phyloP scores from a whole-genome alignment of 768 basidiomycete species.

The Suillus bovinus region DNA sequence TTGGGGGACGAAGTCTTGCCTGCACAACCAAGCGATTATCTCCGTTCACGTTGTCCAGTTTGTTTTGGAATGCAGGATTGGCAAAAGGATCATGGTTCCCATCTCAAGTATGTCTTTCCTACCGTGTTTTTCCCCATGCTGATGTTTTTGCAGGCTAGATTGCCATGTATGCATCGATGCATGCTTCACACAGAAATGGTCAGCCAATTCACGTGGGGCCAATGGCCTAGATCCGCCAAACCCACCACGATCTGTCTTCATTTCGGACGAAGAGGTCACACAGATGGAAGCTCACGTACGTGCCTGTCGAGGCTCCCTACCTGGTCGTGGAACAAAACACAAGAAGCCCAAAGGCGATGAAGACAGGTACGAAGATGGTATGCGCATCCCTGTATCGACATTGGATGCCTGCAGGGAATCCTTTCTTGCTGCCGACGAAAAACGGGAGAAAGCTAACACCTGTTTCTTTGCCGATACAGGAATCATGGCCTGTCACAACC shows the following conservation, averaged over 20 bases:
- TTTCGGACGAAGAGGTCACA: not conserved
- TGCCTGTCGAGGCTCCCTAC: not conserved
- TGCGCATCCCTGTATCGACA: conserved; percentile 27
- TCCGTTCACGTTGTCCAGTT: not conserved
- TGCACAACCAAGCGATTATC: not conserved
- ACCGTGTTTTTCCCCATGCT: not conserved
- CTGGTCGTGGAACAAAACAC: not conserved
- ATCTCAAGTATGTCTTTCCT: not conserved
- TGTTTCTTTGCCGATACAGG: not conserved
- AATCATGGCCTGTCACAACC: conserved; percentile 11
- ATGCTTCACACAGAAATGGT: too few relatives aligned
- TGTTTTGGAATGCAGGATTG: not conserved
- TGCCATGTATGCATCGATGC: not conserved
- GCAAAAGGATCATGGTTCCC: not conserved
- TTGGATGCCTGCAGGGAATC: conserved; percentile 33
- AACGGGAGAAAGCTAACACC: conserved; percentile 16
- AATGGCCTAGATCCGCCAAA: too few relatives aligned
- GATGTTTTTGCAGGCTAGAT: not conserved
- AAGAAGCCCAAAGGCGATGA: not conserved
- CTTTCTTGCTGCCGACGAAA: conserved; percentile 21
- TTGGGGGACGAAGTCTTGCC: too few relatives aligned
- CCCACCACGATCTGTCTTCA: too few relatives aligned
- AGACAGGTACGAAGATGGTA: conserved; percentile 17
- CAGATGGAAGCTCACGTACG: not conserved
- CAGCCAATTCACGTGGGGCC: too few relatives aligned